phyloP scores from a whole-genome alignment of 2,329 filamentous ascomycete genomes.

The Fusarium sp. region DNA sequence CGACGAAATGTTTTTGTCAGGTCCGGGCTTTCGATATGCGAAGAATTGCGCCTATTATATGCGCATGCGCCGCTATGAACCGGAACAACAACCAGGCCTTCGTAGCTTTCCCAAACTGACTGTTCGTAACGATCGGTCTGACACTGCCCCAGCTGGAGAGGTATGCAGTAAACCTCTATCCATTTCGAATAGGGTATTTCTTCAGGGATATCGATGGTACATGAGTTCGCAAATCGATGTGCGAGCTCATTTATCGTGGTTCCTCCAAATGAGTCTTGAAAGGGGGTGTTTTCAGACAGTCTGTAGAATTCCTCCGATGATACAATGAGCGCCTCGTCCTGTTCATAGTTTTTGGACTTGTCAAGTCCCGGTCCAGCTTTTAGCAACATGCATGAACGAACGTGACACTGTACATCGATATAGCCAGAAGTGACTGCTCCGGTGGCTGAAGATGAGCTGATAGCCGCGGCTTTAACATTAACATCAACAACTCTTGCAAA shows the following conservation, averaged over 20 bases:
- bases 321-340: rapidly evolving
- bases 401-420: not conserved
- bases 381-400: not conserved
- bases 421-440: not conserved
- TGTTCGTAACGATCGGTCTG: slow-evolving; percentile 14
- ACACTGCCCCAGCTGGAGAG: not conserved
- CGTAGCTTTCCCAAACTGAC: slow-evolving; percentile 7
- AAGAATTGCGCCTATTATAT: not conserved
- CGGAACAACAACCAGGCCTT: not conserved
- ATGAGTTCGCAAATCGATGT: not conserved
- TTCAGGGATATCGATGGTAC: not conserved
- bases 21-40: rapidly evolving
- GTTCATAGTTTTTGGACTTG: rapidly evolving
- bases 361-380: not conserved
- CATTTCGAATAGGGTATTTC: not conserved
- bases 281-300: rapidly evolving
- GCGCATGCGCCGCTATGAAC: rapidly evolving
- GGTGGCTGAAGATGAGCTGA: not conserved
- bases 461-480: not conserved
- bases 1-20: not conserved
- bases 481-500: not conserved
- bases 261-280: rapidly evolving
- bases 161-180: not conserved
- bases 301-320: not conserved
- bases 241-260: not conserved